These are phyloP conservation scores for Stygiomarasmius scandens DNA, from an alignment of 1,284 basidiomycete genomes.

Conservation along the genomic window DNA sequence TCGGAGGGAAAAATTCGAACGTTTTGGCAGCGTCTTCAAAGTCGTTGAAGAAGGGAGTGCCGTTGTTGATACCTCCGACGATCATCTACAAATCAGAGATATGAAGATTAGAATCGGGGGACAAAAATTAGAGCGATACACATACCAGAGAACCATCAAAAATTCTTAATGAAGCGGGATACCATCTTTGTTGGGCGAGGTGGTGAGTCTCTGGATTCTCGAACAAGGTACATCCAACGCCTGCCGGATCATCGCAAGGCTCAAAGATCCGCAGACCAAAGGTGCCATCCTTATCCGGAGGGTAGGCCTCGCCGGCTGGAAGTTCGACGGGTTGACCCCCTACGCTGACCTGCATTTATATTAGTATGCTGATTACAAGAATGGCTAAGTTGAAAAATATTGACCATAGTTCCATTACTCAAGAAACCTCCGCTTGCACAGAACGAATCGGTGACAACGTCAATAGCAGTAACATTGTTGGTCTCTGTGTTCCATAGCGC, in stretches of 20 bases:
- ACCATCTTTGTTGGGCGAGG: constrained; percentile 45
- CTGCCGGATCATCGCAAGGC: constrained; percentile 39
- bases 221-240: constrained; percentile 32
- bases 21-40: constrained; percentile 44
- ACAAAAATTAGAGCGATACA: constrained; percentile 18
- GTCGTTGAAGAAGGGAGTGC: constrained; percentile 31
- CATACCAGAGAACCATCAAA: constrained; percentile 37
- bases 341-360: constrained; percentile 38
- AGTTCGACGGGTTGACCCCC: constrained; percentile 32
- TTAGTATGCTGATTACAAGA: too few relatives aligned
- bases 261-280: constrained; percentile 43
- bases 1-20: constrained; percentile 56
- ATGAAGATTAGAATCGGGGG: neutral
- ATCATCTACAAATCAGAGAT: constrained; percentile 33
- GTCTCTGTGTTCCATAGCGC: constrained; percentile 47
- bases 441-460: constrained; percentile 51
- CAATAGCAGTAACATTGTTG: constrained; percentile 40
- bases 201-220: constrained; percentile 42
- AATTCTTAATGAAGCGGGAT: constrained; percentile 42
- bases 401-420: constrained; percentile 51
- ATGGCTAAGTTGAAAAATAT: too few relatives aligned
- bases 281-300: constrained; percentile 30
- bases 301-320: constrained; percentile 21
- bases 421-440: constrained; percentile 53
- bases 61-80: constrained; percentile 41